phyloP scores from a whole-genome alignment of 179 eudicot genomes.

The Silene noctiflora region DNA sequence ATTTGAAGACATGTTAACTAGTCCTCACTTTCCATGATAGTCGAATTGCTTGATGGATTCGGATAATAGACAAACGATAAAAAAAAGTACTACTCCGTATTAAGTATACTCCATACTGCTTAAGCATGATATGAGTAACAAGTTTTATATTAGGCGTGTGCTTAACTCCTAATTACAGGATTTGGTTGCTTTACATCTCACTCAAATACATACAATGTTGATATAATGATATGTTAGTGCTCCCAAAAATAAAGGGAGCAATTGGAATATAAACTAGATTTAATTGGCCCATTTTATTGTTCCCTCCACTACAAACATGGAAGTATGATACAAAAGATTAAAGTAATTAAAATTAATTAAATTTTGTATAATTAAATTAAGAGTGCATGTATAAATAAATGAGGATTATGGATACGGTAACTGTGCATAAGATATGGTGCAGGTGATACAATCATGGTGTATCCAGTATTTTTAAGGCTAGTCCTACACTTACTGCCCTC shows the following conservation, averaged over 20 bases:
- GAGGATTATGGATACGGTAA: constrained; percentile 46
- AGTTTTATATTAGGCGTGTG: constrained; percentile 26
- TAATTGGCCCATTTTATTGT: constrained; percentile 38
- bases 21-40: too few species aligned
- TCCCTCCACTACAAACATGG: constrained; percentile 70
- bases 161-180: constrained; percentile 9
- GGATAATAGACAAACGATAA: too few species aligned
- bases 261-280: constrained; percentile 10
- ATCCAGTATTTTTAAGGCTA: constrained; percentile 11
- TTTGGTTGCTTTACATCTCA: constrained; percentile 48
- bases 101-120: too few species aligned
- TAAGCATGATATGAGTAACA: too few species aligned
- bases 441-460: constrained; percentile 54
- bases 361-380: background rate
- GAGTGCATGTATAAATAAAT: constrained; percentile 21
- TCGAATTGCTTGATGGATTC: too few species aligned
- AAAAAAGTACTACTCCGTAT: too few species aligned
- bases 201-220: background rate
- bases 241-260: constrained; percentile 21
- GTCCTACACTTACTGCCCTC: constrained; percentile 21
- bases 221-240: constrained; percentile 21
- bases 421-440: constrained; percentile 60
- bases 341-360: constrained; percentile 11
- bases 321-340: constrained; percentile 31
- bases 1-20: too few species aligned